These are phyloP conservation scores for Orbilia javanica DNA, from an alignment of 2,329 filamentous ascomycete species.

Conservation along the genomic window DNA sequence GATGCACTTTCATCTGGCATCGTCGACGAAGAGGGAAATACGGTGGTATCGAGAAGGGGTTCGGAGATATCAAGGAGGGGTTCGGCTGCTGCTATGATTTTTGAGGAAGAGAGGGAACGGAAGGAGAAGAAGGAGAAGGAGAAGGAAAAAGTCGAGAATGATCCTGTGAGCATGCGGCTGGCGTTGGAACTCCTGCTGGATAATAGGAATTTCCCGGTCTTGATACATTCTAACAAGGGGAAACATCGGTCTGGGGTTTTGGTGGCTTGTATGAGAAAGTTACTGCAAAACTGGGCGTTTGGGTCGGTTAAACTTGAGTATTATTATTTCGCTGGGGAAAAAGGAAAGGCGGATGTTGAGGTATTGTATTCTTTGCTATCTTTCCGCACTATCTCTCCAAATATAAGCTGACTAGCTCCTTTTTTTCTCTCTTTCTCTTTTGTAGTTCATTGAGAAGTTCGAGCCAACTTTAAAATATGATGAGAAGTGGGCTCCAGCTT, in stretches of 20 bases:
- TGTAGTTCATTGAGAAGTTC: slow-evolving; percentile 62
- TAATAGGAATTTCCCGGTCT: slow-evolving; percentile 61
- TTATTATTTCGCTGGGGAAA: slow-evolving; percentile 61
- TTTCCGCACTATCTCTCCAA: neutral
- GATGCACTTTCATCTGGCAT: neutral
- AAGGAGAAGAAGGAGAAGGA: slow-evolving; percentile 14
- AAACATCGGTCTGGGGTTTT: slow-evolving; percentile 62
- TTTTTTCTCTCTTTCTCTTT: neutral
- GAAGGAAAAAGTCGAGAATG: slow-evolving; percentile 58
- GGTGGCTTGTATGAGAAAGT: slow-evolving; percentile 61
- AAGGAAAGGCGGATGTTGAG: slow-evolving; percentile 62
- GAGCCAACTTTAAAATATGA: slow-evolving; percentile 60
- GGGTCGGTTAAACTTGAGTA: slow-evolving; percentile 61
- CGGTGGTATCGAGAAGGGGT: neutral
- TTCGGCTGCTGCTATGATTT: neutral
- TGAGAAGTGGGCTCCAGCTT: slow-evolving; percentile 57
- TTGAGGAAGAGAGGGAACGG: neutral
- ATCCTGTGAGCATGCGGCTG: slow-evolving; percentile 58
- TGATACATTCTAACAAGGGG: slow-evolving; percentile 62
- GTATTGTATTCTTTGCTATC: slow-evolving; percentile 19
- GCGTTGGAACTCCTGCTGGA: slow-evolving; percentile 60
- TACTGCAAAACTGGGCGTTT: slow-evolving; percentile 61
- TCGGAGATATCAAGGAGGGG: neutral
- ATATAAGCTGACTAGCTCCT: too few species aligned
- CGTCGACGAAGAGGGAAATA: neutral